Percentiles rank a stretch among this genome's conserved stretches.
Conservation (phyloP, 1,139 yeast species). For the Geotrichum klebahnii region DNA sequence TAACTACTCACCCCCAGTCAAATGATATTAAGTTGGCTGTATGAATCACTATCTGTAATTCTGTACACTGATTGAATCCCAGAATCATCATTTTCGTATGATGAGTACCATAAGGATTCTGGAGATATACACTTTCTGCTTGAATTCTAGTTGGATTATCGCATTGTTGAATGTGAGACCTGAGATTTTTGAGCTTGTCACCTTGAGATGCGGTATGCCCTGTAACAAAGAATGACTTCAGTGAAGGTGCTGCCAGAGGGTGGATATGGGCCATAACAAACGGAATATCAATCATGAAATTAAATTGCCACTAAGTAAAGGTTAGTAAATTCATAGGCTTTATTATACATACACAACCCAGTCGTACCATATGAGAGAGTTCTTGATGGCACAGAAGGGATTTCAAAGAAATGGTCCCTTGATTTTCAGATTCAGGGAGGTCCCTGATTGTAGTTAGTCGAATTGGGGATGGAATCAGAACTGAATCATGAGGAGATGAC, state of each 20-base stretch:
- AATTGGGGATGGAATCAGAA: slow-evolving; percentile 22
- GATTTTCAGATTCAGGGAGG: slow-evolving; percentile 26
- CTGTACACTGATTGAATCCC: slow-evolving; percentile 23
- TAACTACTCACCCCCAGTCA: slow-evolving; percentile 33
- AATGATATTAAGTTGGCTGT: slow-evolving; percentile 38
- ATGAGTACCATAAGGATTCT: slow-evolving; percentile 34
- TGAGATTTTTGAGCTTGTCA: slow-evolving; percentile 12
- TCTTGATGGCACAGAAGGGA: slow-evolving; percentile 25
- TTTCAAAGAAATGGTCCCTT: slow-evolving; percentile 24
- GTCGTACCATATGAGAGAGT: slow-evolving; percentile 19
- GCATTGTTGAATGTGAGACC: slow-evolving; percentile 21
- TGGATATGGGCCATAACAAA: slow-evolving; percentile 31
- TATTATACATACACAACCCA: not conserved
- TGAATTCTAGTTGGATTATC: slow-evolving; percentile 24
- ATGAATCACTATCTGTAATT: slow-evolving; percentile 35
- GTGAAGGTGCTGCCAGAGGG: slow-evolving; percentile 21
- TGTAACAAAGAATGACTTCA: slow-evolving; percentile 30
- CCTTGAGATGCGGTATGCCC: slow-evolving; percentile 26
- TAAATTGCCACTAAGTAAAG: slow-evolving; percentile 33
- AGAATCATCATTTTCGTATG: slow-evolving; percentile 40
- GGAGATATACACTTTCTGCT: slow-evolving; percentile 27
- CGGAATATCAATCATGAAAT: slow-evolving; percentile 31
- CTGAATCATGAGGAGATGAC: too few species aligned
- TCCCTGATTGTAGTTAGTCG: slow-evolving; percentile 23
- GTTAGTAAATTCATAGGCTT: not conserved